A percentile compares a stretch with the other conserved stretches of the same genome.
Evolutionary conservation across 257 asterid species (phyloP).

Genomic region (Scutellaria baicalensis): DNA sequence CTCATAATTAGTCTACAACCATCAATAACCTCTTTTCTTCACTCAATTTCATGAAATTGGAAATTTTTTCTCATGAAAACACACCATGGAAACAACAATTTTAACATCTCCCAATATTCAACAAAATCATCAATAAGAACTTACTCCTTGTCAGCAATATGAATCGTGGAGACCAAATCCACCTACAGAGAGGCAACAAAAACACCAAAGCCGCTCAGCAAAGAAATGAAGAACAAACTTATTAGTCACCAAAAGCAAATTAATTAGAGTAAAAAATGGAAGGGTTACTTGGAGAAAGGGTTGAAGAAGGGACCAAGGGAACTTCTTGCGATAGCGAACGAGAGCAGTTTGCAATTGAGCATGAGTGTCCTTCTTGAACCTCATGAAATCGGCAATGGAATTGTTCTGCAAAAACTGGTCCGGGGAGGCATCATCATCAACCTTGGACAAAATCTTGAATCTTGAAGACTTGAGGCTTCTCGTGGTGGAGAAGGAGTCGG

Average conservation of each 20-base stretch:
- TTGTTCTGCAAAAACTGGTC: conserved; percentile 59
- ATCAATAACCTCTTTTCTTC: neutral
- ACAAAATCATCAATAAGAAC: conserved; percentile 14
- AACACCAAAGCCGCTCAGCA: conserved; percentile 1
- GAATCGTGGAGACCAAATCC: conserved; percentile 96
- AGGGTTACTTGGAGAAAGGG: conserved; percentile 70
- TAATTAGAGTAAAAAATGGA: neutral
- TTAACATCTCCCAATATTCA: neutral
- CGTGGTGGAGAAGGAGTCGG: conserved; percentile 17
- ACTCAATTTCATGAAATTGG: neutral
- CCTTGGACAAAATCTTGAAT: conserved; percentile 29
- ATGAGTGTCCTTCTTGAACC: conserved; percentile 44
- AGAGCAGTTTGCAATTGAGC: conserved; percentile 91
- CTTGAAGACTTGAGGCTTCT: conserved; percentile 23
- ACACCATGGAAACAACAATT: neutral
- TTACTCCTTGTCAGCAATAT: conserved; percentile 97
- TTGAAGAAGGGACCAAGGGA: conserved; percentile 86
- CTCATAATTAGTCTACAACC: neutral
- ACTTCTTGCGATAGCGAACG: conserved; percentile 75
- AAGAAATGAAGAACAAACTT: neutral
- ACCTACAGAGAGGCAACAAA: conserved; percentile 40
- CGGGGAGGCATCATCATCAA: conserved; percentile 38
- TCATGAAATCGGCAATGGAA: conserved; percentile 93
- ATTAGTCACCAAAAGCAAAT: neutral
- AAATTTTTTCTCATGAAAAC: neutral